Evolutionary conservation across 2,329 filamentous ascomycete species (phyloP).

Genomic region (Diplodia mutila): DNA sequence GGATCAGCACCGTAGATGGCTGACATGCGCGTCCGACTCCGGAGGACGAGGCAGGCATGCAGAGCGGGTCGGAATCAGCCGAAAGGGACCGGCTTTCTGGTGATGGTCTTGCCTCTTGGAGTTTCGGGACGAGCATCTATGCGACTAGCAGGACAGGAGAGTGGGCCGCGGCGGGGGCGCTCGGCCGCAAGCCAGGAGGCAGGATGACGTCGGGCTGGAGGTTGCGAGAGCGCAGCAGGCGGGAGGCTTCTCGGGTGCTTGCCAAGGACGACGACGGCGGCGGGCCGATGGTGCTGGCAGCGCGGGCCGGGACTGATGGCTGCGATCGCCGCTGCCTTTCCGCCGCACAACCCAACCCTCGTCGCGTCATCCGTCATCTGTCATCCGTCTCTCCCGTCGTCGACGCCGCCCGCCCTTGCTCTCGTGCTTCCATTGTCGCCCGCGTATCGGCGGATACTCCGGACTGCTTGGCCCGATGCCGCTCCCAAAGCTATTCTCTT

Average conservation of each 20-base stretch:
- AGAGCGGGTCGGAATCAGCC: background rate
- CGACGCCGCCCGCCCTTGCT: no score
- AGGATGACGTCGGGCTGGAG: background rate
- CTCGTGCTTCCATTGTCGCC: no score
- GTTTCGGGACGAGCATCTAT: background rate
- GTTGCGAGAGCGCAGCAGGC: no score
- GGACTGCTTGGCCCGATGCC: conserved; percentile 9
- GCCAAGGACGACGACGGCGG: background rate
- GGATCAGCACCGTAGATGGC: background rate
- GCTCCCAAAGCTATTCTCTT: background rate
- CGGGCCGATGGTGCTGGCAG: background rate
- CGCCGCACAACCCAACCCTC: no score
- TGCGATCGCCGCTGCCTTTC: no score
- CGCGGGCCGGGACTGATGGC: background rate
- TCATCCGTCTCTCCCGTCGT: background rate
- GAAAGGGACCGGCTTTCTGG: no score
- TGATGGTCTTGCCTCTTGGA: background rate
- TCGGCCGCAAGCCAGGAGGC: background rate
- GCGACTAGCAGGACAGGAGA: background rate
- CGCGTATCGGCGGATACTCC: no score
- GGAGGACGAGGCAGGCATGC: background rate
- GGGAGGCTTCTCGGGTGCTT: background rate
- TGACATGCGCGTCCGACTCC: background rate
- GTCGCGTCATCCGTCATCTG: no score
- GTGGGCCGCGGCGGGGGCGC: background rate